phyloP scores from a whole-genome alignment of 441 rosid genomes.

The Cnidoscolus chayamansa region DNA sequence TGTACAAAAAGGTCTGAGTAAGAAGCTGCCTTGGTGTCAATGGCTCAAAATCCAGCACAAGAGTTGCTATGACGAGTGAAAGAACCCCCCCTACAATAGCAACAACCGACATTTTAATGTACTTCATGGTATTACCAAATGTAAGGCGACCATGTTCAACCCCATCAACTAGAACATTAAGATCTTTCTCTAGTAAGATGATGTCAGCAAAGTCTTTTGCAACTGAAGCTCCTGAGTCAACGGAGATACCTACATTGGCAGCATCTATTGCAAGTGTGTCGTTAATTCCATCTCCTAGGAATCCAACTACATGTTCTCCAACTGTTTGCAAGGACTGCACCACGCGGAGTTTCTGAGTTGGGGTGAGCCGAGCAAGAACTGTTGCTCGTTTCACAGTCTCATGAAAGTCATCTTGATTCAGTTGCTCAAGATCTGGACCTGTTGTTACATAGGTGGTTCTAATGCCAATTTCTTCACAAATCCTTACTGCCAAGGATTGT shows the following conservation, averaged over 20 bases:
- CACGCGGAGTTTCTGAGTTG: slow-evolving; percentile 59
- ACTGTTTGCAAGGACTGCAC: slow-evolving; percentile 61
- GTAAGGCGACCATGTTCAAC: slow-evolving; percentile 56
- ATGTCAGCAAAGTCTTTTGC: slow-evolving; percentile 68
- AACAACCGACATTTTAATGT: slow-evolving; percentile 64
- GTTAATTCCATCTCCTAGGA: slow-evolving; percentile 65
- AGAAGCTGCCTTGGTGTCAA: slow-evolving; percentile 63
- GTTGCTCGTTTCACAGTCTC: slow-evolving; percentile 62
- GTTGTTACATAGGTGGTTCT: slow-evolving; percentile 58
- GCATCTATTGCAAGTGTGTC: slow-evolving; percentile 74
- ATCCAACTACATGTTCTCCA: slow-evolving; percentile 61
- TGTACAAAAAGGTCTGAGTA: slow-evolving; percentile 52
- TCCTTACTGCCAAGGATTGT: slow-evolving; percentile 52
- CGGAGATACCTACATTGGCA: slow-evolving; percentile 64
- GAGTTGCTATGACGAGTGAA: slow-evolving; percentile 55
- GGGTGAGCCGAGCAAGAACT: slow-evolving; percentile 66
- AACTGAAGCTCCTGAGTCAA: slow-evolving; percentile 64
- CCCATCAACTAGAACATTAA: slow-evolving; percentile 27
- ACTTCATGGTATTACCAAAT: slow-evolving; percentile 69
- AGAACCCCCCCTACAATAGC: slow-evolving; percentile 56
- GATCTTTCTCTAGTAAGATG: slow-evolving; percentile 63
- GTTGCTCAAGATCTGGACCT: slow-evolving; percentile 68
- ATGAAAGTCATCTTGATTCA: slow-evolving; percentile 54
- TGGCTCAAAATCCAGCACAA: slow-evolving; percentile 52
- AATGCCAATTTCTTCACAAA: slow-evolving; percentile 73